phyloP scores from a whole-genome alignment of 768 basidiomycete species.

The Leucogyrophana mollusca region DNA sequence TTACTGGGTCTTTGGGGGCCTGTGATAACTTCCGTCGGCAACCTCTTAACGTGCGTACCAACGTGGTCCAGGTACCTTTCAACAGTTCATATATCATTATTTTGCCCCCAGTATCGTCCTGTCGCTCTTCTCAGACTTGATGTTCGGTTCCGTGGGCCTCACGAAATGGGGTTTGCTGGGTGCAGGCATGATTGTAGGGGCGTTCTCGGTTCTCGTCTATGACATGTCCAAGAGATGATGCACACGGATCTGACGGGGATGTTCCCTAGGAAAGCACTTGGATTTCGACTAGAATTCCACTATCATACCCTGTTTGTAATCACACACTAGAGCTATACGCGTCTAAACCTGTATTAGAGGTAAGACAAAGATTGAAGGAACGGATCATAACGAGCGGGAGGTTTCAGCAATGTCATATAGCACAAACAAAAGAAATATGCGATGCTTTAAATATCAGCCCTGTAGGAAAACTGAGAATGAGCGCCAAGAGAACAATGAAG shows the following conservation, averaged over 20 bases:
- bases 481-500: constrained; percentile 13
- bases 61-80: no score
- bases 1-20: constrained; percentile 87
- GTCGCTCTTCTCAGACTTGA: constrained; percentile 75
- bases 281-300: constrained; percentile 1
- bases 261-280: neutral
- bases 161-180: constrained; percentile 76
- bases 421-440: constrained; percentile 38
- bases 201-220: constrained; percentile 77
- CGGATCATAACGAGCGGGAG: neutral
- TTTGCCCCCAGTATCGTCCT: constrained; percentile 65
- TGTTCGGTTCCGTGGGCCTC: constrained; percentile 65
- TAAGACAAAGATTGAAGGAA: neutral
- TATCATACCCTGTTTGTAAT: neutral
- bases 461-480: constrained; percentile 12
- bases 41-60: constrained; percentile 61
- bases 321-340: neutral
- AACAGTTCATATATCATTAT: no score
- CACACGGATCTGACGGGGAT: neutral
- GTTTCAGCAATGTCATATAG: constrained; percentile 38
- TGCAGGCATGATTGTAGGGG: constrained; percentile 74
- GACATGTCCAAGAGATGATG: constrained; percentile 53
- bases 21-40: constrained; percentile 84
- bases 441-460: constrained; percentile 32
- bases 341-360: constrained; percentile 6